A percentile compares a stretch with the other conserved stretches of the same genome.
phyloP scores from a whole-genome alignment of 1,284 basidiomycete genomes.

The Cerioporus squamosus region DNA sequence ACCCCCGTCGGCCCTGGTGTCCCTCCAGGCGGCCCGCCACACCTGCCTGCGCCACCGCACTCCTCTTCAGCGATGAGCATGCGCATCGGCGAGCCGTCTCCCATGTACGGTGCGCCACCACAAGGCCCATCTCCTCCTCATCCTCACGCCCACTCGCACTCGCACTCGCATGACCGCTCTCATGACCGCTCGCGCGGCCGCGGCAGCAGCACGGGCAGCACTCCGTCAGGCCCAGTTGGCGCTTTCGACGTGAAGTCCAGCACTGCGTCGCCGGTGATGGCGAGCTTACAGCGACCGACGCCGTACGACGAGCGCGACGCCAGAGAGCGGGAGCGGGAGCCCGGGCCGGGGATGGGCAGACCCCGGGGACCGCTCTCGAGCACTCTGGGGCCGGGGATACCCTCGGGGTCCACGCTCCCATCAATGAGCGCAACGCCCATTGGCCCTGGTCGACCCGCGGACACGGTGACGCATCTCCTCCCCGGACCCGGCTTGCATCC shows the following conservation, averaged over 20 bases:
- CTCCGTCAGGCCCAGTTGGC: slow-evolving; percentile 12
- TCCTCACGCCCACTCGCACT: neutral
- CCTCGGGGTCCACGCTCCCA: slow-evolving; percentile 23
- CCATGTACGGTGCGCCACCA: slow-evolving; percentile 34
- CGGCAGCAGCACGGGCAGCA: slow-evolving; percentile 22
- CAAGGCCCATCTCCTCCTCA: slow-evolving; percentile 18
- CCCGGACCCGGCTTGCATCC: slow-evolving; percentile 26
- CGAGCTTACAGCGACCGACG: slow-evolving; percentile 33
- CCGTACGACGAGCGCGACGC: slow-evolving; percentile 22
- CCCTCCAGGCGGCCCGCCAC: slow-evolving; percentile 14
- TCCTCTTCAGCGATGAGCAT: slow-evolving; percentile 18
- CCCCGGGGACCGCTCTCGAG: slow-evolving; percentile 20
- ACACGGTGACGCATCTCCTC: slow-evolving; percentile 18
- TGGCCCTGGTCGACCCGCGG: slow-evolving; percentile 16
- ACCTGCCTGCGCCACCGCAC: slow-evolving; percentile 17
- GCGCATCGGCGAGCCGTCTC: slow-evolving; percentile 33
- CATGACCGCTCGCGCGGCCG: slow-evolving; percentile 18
- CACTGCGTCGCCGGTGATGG: slow-evolving; percentile 35
- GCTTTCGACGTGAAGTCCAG: slow-evolving; percentile 17
- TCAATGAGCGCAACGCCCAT: slow-evolving; percentile 16
- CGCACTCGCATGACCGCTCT: slow-evolving; percentile 14
- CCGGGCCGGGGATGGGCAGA: slow-evolving; percentile 19
- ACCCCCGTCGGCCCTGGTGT: slow-evolving; percentile 31
- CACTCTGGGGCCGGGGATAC: slow-evolving; percentile 20
- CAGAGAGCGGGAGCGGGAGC: slow-evolving; percentile 23